Conservation (phyloP, 2,329 filamentous ascomycete species). For the Verticillium nonalfalfae region DNA sequence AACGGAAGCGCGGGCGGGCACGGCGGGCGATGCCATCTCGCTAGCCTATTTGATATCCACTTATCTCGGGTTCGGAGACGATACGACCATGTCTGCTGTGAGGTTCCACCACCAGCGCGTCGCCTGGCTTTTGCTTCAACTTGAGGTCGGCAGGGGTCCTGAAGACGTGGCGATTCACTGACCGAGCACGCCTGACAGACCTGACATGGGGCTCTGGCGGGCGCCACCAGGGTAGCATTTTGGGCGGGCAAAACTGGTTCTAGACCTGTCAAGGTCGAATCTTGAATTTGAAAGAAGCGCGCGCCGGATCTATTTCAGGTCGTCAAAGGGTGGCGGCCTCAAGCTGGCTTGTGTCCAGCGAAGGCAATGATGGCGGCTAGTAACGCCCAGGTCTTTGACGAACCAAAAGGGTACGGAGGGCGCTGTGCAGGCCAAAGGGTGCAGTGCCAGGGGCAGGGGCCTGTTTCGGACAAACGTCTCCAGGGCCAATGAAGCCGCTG, state of each 20-base stretch:
- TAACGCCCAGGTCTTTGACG: background rate
- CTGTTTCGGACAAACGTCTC: constrained; percentile 9
- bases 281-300: constrained; percentile 11
- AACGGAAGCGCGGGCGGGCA: background rate
- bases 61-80: background rate
- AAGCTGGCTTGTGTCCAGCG: background rate
- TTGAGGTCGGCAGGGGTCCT: background rate
- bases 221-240: background rate
- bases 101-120: background rate
- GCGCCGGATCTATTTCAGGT: constrained; percentile 19
- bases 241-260: background rate
- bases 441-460: constrained; percentile 5
- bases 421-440: background rate
- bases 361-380: background rate
- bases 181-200: background rate
- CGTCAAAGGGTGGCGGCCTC: background rate
- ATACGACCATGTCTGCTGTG: background rate
- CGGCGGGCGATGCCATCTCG: background rate
- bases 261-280: background rate
- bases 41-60: background rate
- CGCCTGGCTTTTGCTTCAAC: background rate
- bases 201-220: too few relatives aligned
- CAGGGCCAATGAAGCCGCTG: constrained; percentile 25
- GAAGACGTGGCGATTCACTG: background rate
- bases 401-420: background rate